phyloP scores from a whole-genome alignment of 2,329 filamentous ascomycete species.

The Sordariomycetes sp. region DNA sequence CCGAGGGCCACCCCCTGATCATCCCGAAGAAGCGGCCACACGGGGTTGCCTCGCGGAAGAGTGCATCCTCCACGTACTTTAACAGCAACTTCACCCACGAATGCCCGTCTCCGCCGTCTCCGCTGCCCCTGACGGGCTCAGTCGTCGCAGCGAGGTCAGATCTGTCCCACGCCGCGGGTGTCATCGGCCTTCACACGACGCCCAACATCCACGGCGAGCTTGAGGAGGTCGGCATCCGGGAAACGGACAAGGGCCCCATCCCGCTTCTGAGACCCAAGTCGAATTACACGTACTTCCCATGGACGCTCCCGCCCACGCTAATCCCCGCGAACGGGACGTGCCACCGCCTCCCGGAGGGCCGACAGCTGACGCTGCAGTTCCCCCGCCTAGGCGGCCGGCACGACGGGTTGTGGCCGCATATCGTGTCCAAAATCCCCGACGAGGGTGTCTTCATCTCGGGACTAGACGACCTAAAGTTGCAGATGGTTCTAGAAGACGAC shows the following conservation, averaged over 20 bases:
- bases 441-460: conserved; percentile 10
- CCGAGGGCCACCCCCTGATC: conserved; percentile 86
- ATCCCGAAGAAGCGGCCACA: conserved; percentile 39
- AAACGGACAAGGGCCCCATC: conserved; percentile 29
- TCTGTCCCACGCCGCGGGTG: conserved; percentile 76
- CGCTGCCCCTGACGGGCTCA: conserved; percentile 59
- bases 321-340: conserved; percentile 70
- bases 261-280: conserved; percentile 37
- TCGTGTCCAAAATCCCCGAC: conserved; percentile 10
- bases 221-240: conserved; percentile 23
- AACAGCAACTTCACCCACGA: conserved; percentile 36
- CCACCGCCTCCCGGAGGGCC: conserved; percentile 53
- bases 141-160: conserved; percentile 67
- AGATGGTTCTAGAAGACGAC: conserved; percentile 49
- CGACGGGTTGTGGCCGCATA: conserved; percentile 25
- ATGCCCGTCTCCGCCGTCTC: conserved; percentile 51
- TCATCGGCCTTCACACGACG: conserved; percentile 70
- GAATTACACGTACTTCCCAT: conserved; percentile 82
- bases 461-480: conserved; percentile 46
- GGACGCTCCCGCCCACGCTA: conserved; percentile 70
- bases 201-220: conserved; percentile 44
- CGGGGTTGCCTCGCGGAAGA: background rate
- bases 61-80: conserved; percentile 16
- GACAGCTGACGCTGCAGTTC: conserved; percentile 57
- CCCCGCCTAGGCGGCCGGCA: conserved; percentile 24